A percentile compares a stretch with the other conserved stretches of the same genome.
phyloP scores from a whole-genome alignment of 768 basidiomycete species.

The Rhodotorula babjevae region DNA sequence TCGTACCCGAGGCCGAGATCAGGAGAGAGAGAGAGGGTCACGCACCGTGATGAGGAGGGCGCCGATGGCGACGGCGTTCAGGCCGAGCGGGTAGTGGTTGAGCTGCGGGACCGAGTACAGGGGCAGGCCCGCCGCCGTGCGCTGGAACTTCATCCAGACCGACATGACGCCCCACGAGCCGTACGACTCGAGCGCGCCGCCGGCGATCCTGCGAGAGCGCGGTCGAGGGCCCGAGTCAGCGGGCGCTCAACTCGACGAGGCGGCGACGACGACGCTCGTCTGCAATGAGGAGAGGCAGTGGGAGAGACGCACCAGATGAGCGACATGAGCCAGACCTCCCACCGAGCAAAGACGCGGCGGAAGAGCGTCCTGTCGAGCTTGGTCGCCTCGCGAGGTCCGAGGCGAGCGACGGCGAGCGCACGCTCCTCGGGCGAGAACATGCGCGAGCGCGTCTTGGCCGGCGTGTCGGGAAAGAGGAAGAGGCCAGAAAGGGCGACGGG shows the following conservation, averaged over 20 bases:
- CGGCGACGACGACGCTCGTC: rapidly evolving
- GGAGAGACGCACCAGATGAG: slow-evolving; percentile 3
- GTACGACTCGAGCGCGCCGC: slow-evolving; percentile 6
- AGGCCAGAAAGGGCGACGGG: slow-evolving; percentile 13
- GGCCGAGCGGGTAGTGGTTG: slow-evolving; percentile 42
- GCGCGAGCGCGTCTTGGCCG: slow-evolving; percentile 60
- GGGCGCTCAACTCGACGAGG: too few relatives aligned
- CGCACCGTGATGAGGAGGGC: slow-evolving; percentile 44
- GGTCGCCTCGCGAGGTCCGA: not conserved
- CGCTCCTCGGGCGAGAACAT: slow-evolving; percentile 50
- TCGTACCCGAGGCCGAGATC: too few relatives aligned
- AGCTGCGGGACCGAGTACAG: slow-evolving; percentile 31
- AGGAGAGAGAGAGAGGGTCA: not conserved
- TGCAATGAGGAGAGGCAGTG: not conserved
- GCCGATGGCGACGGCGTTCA: slow-evolving; percentile 39
- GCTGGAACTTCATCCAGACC: slow-evolving; percentile 36
- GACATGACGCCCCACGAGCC: slow-evolving; percentile 3
- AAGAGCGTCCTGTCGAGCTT: slow-evolving; percentile 12
- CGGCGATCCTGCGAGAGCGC: not conserved
- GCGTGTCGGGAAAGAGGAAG: slow-evolving; percentile 66
- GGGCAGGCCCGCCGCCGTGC: slow-evolving; percentile 8
- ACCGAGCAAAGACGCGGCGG: slow-evolving; percentile 22
- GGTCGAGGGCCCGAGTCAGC: too few relatives aligned
- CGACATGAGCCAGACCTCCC: slow-evolving; percentile 4
- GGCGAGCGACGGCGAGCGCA: slow-evolving; percentile 12